A percentile compares a stretch with the other conserved stretches of the same genome.
phyloP scores from a whole-genome alignment of 495 filamentous ascomycete species.

The Neurospora sp. region DNA sequence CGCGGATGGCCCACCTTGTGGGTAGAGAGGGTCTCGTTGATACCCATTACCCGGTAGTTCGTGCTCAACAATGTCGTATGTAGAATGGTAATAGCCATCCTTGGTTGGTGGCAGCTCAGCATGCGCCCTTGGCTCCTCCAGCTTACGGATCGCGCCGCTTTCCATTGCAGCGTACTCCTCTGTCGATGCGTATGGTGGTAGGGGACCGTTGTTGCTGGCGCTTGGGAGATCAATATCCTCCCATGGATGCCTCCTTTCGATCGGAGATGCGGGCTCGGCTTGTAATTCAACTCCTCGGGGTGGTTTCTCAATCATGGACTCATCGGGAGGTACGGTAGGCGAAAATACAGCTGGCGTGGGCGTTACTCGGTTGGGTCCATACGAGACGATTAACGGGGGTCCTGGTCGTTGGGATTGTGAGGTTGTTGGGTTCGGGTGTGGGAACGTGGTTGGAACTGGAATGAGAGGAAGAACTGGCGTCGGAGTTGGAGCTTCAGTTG shows the following conservation, averaged over 20 bases:
- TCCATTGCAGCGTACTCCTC: conserved; percentile 22
- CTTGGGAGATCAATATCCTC: conserved; percentile 4
- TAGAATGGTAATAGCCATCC: conserved; percentile 22
- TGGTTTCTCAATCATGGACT: conserved; percentile 9
- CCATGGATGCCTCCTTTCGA: conserved; percentile 13
- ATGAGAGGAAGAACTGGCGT: background rate
- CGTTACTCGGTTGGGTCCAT: conserved; percentile 24
- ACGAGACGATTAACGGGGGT: conserved; percentile 17
- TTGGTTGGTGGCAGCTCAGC: conserved; percentile 27
- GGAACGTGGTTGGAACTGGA: background rate
- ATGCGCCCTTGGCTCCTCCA: conserved; percentile 18
- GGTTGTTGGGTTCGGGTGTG: background rate
- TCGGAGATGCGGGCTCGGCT: conserved; percentile 11
- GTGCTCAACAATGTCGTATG: conserved; percentile 14
- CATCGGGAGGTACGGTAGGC: conserved; percentile 21
- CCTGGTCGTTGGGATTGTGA: conserved; percentile 12
- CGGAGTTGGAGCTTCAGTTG: background rate
- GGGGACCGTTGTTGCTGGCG: conserved; percentile 10
- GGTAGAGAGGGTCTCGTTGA: conserved; percentile 7
- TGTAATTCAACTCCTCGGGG: background rate
- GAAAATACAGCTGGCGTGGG: conserved; percentile 18
- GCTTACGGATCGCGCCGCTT: conserved; percentile 22
- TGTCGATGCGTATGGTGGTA: conserved; percentile 22
- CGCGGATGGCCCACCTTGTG: conserved; percentile 5
- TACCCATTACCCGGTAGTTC: conserved; percentile 19